Base-by-base conservation (phyloP, 2,329 filamentous ascomycete species). In the Pseudogymnoascus sp. region DNA sequence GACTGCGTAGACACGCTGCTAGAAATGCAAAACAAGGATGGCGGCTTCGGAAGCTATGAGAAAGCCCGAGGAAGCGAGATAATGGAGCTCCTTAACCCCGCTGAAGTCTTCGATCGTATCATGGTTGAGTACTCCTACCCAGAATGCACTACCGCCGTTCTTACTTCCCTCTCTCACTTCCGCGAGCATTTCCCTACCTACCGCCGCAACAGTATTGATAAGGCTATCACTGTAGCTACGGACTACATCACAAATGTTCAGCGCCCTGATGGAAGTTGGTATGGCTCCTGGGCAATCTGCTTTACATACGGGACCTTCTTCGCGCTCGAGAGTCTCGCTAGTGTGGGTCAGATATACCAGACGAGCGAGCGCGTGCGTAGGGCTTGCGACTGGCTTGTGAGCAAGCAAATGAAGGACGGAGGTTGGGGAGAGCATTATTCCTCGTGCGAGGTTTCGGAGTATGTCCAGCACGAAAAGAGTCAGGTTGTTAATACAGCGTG, bases 51-150 rank as follows among this genome's bases (percentile, higher is more conserved):
- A 0, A 93, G 90, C n/a, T 97, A 97, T 74, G 93, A 97, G 72
- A 83, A 83, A 2, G 87, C 87, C 1, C 85, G 93, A 19, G 92
- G 88, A 4, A 88, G 89, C n/a, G 81, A 88, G 67, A 84, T 84
- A 69, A 75, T 96, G 68, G 93, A 97, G 74, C 81, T 86, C 73
- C 83, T 97, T 53, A 97, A 97, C 70, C 92, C 92, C 0, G 93
- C 93, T 1, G 93, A 97, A 74, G 91, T 97, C 0, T 97, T 97
- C 75, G 91, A 90, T 21, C 84, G 87, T n/a, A 97, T 97, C 77
- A 97, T 97, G 93, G 87, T 97, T 63, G 92, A 96, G 72, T 97
- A 97, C 74, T 90, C 96, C 74, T 96, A 97, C 72, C 91, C 92
- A 0, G 93, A 97, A 74, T 97, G 93, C 79, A 97, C 93, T 0